phyloP scores from a whole-genome alignment of 176 grass and related monocot genomes.

The Rhipidocladum racemiflorum region DNA sequence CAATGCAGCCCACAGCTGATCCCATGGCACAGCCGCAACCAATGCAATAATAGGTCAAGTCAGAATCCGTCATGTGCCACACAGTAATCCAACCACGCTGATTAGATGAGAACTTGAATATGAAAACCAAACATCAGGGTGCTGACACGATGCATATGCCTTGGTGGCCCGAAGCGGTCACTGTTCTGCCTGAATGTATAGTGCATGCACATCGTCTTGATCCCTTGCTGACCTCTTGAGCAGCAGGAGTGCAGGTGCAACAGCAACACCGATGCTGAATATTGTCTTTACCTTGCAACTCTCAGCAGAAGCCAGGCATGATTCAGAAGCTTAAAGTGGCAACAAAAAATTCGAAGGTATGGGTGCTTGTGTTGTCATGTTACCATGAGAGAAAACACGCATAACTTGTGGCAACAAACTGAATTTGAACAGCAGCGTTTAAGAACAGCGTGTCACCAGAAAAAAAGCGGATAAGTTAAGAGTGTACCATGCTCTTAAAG shows the following conservation, averaged over 20 bases:
- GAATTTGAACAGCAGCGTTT: not conserved
- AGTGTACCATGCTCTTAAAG: not conserved
- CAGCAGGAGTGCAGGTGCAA: not conserved
- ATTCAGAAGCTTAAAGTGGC: not conserved
- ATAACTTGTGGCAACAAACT: not conserved
- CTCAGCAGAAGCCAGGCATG: not conserved
- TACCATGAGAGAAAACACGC: not conserved
- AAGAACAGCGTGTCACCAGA: not conserved
- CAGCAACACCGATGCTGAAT: not conserved
- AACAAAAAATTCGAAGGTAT: not conserved
- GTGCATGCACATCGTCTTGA: not conserved
- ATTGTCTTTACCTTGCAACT: not conserved
- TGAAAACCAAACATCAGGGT: not conserved
- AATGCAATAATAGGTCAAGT: not conserved
- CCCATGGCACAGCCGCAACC: constrained; percentile 17
- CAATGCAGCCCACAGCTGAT: constrained; percentile 12
- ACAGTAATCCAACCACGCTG: constrained; percentile 35
- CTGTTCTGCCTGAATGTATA: constrained; percentile 32
- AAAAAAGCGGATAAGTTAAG: not conserved
- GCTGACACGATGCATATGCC: constrained; percentile 38
- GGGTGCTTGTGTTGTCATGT: not conserved
- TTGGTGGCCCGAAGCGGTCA: no score
- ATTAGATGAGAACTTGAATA: constrained; percentile 34
- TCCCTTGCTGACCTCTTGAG: not conserved
- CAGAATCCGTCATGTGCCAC: constrained; percentile 26